A percentile compares a stretch with the other conserved stretches of the same genome.
Conservation (phyloP, 495 filamentous ascomycete genomes). For the Copromyces sp. region DNA sequence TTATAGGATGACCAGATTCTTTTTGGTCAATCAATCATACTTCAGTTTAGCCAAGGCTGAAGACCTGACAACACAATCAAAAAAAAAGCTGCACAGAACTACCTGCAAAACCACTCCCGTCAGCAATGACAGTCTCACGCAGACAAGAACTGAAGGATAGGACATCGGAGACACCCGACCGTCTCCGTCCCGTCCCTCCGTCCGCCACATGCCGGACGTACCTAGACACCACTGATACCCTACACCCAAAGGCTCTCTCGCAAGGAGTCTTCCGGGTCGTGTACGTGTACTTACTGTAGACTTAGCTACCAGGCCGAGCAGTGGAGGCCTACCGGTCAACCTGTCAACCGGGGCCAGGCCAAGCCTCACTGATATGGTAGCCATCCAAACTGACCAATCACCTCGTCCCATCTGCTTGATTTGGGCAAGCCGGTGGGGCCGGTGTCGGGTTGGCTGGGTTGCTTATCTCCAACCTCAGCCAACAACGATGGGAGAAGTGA, state of each 20-base stretch:
- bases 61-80: background rate
- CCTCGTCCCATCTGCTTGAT: background rate
- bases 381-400: background rate
- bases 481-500: background rate
- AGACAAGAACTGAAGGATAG: background rate
- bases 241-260: background rate
- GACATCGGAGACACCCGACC: background rate
- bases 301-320: too few relatives aligned
- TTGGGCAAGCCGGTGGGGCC: background rate
- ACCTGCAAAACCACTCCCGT: background rate
- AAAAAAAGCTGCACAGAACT: background rate
- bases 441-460: background rate
- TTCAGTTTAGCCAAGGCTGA: background rate
- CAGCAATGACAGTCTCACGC: background rate
- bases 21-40: background rate
- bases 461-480: background rate
- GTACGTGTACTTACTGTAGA: background rate
- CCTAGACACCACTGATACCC: background rate
- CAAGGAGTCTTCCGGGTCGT: background rate
- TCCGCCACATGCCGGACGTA: background rate
- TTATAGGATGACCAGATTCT: background rate
- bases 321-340: too few relatives aligned
- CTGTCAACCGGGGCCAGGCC: background rate
- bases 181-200: background rate
- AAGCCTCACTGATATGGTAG: background rate